Evolutionary conservation across 129 eudicot genomes (phyloP), one percentile per base, ranked within the genome.

Genomic region (Oenanthe sinensis): DNA sequence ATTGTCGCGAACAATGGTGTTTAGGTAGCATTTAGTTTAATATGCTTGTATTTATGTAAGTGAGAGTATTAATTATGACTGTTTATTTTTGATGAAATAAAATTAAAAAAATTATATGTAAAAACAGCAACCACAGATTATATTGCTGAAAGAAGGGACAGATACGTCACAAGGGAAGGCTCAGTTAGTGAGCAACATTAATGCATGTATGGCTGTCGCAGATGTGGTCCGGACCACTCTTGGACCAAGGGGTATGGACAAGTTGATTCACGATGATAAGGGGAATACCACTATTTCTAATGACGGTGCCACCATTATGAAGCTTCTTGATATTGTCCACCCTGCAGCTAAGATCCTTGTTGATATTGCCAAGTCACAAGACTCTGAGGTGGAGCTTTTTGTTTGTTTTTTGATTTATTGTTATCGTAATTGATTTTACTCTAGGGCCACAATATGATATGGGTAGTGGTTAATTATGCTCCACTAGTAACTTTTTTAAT

Each of bases 331-430:
- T 71, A 85, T 96, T 65, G 87, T 96, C 74, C 99, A 96, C 75
- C 99, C 99, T 19, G 99, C 95, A 37, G 90, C 99, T 43, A 96
- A 92, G 89, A 96, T 96, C 83, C 99, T 96, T 79, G 99, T 96
- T 22, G 99, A 96, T 76, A 96, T 96, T 48, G 97, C 99, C 37
- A 90, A 89, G 80, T 96, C 99, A 1, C 99, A 96, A 79, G 99
- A 96, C 76, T 96, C 97, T 22, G 99, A 96, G 94, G 97, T 95
- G 81, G 43, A 55, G 9, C 62, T 54, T 54, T 54, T 19, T 54
- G n/a, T 5, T 50, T 50, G 26, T 17, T 17, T 60, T 6, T 60
- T 19, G 24, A 60, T 6, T 22, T 24, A n/a, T n/a, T 60, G 10
- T 60, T 4, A 50, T 17, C 4, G 24, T 58, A 22, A 58, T 58